A percentile compares a stretch with the other conserved stretches of the same genome.
phyloP scores from a whole-genome alignment of 2,329 filamentous ascomycete genomes.

The Aspergillus piperis region DNA sequence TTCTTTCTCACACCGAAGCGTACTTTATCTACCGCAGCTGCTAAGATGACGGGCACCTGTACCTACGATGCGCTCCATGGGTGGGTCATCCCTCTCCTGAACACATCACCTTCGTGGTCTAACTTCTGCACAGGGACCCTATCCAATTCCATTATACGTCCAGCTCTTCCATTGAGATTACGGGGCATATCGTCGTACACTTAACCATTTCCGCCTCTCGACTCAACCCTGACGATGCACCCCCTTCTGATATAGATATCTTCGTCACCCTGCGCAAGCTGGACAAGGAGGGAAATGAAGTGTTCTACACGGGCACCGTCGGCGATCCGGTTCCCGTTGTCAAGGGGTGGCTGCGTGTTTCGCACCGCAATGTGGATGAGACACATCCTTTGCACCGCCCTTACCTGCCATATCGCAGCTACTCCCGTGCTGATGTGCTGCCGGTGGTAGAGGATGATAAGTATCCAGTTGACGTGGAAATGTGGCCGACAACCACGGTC shows the following conservation, averaged over 20 bases:
- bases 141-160: neutral
- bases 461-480: constrained; percentile 49
- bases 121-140: neutral
- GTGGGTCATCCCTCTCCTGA: neutral
- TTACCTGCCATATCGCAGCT: constrained; percentile 51
- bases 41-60: neutral
- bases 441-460: constrained; percentile 50
- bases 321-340: constrained; percentile 54
- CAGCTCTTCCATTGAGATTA: constrained; percentile 54
- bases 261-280: constrained; percentile 57
- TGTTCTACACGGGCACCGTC: constrained; percentile 56
- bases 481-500: constrained; percentile 36
- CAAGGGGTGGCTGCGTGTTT: constrained; percentile 57
- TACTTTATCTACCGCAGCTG: neutral
- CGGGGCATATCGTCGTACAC: constrained; percentile 64
- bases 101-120: constrained; percentile 16
- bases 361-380: constrained; percentile 48
- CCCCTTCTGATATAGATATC: constrained; percentile 49
- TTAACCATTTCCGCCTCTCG: constrained; percentile 59
- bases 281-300: constrained; percentile 48
- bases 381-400: constrained; percentile 45
- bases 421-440: constrained; percentile 39
- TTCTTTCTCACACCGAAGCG: neutral
- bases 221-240: neutral
- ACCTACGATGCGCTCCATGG: neutral